Evolutionary conservation across 2,329 filamentous ascomycete genomes (phyloP).

Genomic region (Dothideomycetes sp.): DNA sequence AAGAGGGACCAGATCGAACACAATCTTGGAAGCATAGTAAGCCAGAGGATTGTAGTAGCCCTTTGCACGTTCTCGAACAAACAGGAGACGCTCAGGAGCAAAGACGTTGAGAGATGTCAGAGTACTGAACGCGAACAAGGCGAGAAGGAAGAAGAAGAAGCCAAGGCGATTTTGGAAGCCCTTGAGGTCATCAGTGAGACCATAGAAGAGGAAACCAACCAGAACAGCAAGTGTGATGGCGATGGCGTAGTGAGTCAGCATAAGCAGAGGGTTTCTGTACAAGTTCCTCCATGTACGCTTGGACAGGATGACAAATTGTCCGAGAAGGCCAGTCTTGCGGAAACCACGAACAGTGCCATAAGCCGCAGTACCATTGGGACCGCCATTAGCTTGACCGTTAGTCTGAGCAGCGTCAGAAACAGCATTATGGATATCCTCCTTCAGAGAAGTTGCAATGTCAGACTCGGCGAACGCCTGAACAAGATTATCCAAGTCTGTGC

Average conservation of each 20-base stretch:
- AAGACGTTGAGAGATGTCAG: conserved; percentile 91
- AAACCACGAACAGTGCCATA: conserved; percentile 64
- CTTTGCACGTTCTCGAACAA: conserved; percentile 88
- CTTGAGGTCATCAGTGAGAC: conserved; percentile 87
- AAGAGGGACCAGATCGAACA: conserved; percentile 96
- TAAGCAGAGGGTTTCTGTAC: conserved; percentile 94
- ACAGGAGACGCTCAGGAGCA: conserved; percentile 78
- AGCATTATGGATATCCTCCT: conserved; percentile 68
- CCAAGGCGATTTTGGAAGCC: conserved; percentile 97
- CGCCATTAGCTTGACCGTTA: conserved; percentile 40
- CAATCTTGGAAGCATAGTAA: conserved; percentile 90
- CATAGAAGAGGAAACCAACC: conserved; percentile 92
- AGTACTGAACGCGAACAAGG: conserved; percentile 93
- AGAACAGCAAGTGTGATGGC: conserved; percentile 90
- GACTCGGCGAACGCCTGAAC: conserved; percentile 69
- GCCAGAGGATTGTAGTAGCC: conserved; percentile 92
- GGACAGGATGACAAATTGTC: conserved; percentile 85
- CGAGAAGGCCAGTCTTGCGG: conserved; percentile 64
- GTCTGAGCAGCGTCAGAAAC: conserved; percentile 55
- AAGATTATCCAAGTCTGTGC: conserved; percentile 73
- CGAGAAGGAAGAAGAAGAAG: conserved; percentile 93
- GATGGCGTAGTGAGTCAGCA: conserved; percentile 97
- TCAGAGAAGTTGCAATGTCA: conserved; percentile 63
- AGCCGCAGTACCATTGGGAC: conserved; percentile 31
- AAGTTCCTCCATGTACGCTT: conserved; percentile 92